Conservation (phyloP, 2,329 filamentous ascomycete species). For the Ophiostoma piceae region DNA sequence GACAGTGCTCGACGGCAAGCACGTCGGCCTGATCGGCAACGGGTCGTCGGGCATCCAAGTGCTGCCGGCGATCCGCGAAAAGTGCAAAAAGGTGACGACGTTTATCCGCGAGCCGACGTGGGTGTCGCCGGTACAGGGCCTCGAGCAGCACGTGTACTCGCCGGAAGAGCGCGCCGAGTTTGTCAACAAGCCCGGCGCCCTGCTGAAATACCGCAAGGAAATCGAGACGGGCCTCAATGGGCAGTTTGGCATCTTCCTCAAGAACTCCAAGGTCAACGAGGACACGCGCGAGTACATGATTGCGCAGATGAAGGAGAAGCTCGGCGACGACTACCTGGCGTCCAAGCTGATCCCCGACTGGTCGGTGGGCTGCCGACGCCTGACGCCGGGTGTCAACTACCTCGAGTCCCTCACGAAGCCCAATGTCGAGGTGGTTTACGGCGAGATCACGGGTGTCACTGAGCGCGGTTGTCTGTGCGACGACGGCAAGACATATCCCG, state of each 20-base stretch:
- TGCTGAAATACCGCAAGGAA: slow-evolving; percentile 25
- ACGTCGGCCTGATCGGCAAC: slow-evolving; percentile 34
- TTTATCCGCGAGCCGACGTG: slow-evolving; percentile 27
- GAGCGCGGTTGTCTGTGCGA: slow-evolving; percentile 32
- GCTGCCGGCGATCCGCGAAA: slow-evolving; percentile 28
- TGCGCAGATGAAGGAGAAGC: slow-evolving; percentile 37
- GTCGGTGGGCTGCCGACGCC: slow-evolving; percentile 41
- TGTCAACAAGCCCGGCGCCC: slow-evolving; percentile 22
- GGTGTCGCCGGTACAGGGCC: slow-evolving; percentile 26
- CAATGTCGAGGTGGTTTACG: slow-evolving; percentile 43
- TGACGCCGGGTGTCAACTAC: slow-evolving; percentile 42
- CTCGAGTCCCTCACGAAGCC: slow-evolving; percentile 40
- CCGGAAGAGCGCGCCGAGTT: slow-evolving; percentile 24
- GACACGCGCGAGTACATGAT: slow-evolving; percentile 40
- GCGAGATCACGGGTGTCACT: slow-evolving; percentile 32
- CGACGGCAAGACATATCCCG: slow-evolving; percentile 32
- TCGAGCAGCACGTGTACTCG: slow-evolving; percentile 26
- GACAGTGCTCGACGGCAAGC: slow-evolving; percentile 29
- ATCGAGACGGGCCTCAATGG: slow-evolving; percentile 25
- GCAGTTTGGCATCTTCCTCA: slow-evolving; percentile 24
- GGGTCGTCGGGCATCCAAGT: slow-evolving; percentile 35
- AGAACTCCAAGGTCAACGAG: slow-evolving; percentile 29
- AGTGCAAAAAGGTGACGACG: slow-evolving; percentile 25
- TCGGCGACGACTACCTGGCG: slow-evolving; percentile 28
- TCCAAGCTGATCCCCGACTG: slow-evolving; percentile 43